These are phyloP conservation scores for Triticum monococcum DNA, from an alignment of 176 grass and related monocot genomes.

Conservation along the genomic window DNA sequence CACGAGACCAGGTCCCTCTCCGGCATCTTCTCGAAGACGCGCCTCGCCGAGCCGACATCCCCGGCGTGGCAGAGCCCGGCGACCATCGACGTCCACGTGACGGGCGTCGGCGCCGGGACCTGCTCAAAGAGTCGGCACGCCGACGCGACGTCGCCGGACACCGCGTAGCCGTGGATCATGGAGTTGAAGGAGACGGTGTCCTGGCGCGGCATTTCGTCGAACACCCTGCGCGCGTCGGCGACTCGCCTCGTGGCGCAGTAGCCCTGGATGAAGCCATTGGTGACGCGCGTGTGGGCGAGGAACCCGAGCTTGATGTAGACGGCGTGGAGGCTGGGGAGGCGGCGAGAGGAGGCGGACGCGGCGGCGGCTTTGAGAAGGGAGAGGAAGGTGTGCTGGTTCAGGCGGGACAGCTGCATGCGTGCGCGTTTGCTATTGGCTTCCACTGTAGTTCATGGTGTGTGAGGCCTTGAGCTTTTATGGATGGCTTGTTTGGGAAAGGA, in stretches of 20 bases:
- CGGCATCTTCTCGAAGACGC: conserved; percentile 6
- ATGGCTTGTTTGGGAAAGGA: neutral
- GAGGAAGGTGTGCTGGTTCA: conserved; percentile 3
- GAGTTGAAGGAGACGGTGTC: conserved; percentile 19
- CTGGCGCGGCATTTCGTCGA: neutral
- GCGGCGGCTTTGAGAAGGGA: neutral
- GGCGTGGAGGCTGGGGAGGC: neutral
- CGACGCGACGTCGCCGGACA: neutral
- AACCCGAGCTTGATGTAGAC: neutral
- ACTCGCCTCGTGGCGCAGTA: neutral
- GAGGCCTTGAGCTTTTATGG: neutral
- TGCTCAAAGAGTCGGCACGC: neutral
- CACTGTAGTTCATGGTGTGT: neutral
- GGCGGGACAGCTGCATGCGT: neutral
- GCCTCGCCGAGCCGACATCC: neutral
- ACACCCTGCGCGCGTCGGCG: neutral
- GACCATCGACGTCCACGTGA: conserved; percentile 19
- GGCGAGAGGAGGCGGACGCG: neutral
- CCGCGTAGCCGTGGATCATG: conserved; percentile 21
- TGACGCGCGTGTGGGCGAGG: neutral
- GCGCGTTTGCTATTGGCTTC: neutral
- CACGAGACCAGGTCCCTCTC: neutral
- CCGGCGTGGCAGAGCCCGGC: neutral
- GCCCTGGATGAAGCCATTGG: conserved; percentile 1
- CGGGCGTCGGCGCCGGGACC: neutral